These are phyloP conservation scores for Clavulina sp. DNA, from an alignment of 768 basidiomycete species.

Conservation along the genomic window DNA sequence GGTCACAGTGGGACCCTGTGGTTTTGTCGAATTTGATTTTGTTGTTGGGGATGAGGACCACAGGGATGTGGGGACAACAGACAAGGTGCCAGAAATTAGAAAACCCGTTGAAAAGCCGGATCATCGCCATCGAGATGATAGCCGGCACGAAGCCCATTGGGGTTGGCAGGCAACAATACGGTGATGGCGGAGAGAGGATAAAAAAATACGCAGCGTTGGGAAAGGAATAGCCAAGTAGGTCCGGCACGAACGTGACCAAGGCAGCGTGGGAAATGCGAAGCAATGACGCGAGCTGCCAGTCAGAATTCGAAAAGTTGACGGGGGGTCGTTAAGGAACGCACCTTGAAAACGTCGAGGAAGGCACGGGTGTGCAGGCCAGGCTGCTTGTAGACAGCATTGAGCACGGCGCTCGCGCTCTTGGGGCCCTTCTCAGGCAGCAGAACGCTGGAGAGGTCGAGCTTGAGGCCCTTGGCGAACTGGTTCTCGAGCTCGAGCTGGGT, in stretches of 20 bases:
- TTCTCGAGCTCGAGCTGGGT: constrained; percentile 90
- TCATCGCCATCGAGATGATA: not conserved
- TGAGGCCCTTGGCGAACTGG: constrained; percentile 92
- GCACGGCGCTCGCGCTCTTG: constrained; percentile 57
- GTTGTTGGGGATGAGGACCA: not conserved
- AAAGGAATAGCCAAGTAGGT: not conserved
- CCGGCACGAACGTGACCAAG: not conserved
- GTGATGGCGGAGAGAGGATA: not conserved
- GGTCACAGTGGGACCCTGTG: constrained; percentile 92
- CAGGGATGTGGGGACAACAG: not conserved
- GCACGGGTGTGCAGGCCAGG: constrained; percentile 87
- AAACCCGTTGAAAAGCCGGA: constrained; percentile 6
- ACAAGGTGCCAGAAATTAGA: too few species aligned
- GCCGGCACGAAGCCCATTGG: too few species aligned
- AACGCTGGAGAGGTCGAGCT: constrained; percentile 73
- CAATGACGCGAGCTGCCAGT: not conserved
- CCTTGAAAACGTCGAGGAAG: constrained; percentile 86
- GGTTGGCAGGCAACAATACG: too few species aligned
- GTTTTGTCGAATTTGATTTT: not conserved
- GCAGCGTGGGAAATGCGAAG: constrained; percentile 1
- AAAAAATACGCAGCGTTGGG: not conserved
- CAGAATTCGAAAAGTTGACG: not conserved
- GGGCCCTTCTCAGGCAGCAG: constrained; percentile 72
- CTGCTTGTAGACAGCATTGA: constrained; percentile 86
- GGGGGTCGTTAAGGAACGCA: constrained; percentile 22